phyloP scores from a whole-genome alignment of 2,329 filamentous ascomycete species.

The Arachnopeziza araneosa region DNA sequence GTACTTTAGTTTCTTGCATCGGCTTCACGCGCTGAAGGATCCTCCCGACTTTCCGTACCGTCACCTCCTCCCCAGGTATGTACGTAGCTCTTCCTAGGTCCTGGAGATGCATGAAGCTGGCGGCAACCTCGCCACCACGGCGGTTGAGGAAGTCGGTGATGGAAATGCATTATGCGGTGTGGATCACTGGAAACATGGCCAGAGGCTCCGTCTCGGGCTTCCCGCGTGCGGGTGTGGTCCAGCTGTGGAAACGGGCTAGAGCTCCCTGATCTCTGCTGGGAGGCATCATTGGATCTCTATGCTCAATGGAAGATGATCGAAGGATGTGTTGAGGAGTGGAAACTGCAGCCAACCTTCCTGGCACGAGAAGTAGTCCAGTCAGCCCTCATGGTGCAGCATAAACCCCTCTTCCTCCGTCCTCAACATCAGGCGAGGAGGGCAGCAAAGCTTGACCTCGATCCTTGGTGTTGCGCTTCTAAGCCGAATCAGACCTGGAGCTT shows the following conservation, averaged over 20 bases:
- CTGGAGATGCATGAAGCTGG: not conserved
- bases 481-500: not conserved
- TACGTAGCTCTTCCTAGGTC: not conserved
- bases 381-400: not conserved
- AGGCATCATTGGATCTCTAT: not conserved
- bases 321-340: not conserved
- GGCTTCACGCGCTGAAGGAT: not conserved
- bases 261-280: not conserved
- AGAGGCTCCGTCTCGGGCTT: not conserved
- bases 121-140: not conserved
- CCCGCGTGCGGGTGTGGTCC: too few species aligned
- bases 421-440: not conserved
- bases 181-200: conserved; percentile 3
- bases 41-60: not conserved
- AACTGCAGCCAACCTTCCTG: not conserved
- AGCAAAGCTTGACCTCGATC: not conserved
- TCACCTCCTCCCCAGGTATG: conserved; percentile 1
- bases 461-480: not conserved
- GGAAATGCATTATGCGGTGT: conserved; percentile 7
- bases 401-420: not conserved
- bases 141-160: not conserved
- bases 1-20: not conserved
- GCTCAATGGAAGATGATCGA: not conserved
- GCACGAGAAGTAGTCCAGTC: not conserved
- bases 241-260: too few species aligned